Base-by-base conservation (phyloP, 2,329 filamentous ascomycete genomes). In the Sclerotinia spermophila region DNA sequence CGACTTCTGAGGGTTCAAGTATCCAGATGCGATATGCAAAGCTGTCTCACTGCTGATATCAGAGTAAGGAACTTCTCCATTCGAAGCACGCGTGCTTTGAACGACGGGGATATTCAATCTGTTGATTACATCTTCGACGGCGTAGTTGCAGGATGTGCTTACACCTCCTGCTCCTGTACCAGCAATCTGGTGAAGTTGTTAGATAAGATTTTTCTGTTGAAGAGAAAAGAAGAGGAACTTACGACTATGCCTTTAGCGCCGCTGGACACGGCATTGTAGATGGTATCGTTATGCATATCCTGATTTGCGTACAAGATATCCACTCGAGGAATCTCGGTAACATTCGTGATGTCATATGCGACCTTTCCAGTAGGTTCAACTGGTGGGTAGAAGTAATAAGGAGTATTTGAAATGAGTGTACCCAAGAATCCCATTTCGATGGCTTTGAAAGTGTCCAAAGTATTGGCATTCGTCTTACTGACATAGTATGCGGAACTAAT, bases 381-480 rank as follows among this genome's bases (percentile, higher is more conserved):
- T 0, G 87, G 82, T 15, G 82, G 82, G 75, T 83, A 90, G 81
- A 86, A 90, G 81, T 89, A 90, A 75, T 86, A 84, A 0, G 88
- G 87, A 51, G 84, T 81, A 71, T 87, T 82, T 74, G 87, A 84
- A 75, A 88, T 82, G 77, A 90, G 86, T 70, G 83, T 82, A 48
- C 88, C 88, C 0, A 90, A 81, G 72, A 84, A 84, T 2, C 87
- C 86, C 74, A 83, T 82, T 79, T 90, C 88, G 21, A 80, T 81
- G 1, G 84, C 83, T 76, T 83, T 85, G 82, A 90, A 90, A 11
- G 87, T 88, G 75, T 90, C 88, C 64, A 89, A 81, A 2, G 84
- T 82, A 79, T 90, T 90, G 65, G 87, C 86, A 75, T 89, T 86
- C 44, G 84, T 87, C 80, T 90, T 90, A 67, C 86, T 86, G 5